Conservation (phyloP, 331 rosid genomes). For the Quercus lobata region DNA sequence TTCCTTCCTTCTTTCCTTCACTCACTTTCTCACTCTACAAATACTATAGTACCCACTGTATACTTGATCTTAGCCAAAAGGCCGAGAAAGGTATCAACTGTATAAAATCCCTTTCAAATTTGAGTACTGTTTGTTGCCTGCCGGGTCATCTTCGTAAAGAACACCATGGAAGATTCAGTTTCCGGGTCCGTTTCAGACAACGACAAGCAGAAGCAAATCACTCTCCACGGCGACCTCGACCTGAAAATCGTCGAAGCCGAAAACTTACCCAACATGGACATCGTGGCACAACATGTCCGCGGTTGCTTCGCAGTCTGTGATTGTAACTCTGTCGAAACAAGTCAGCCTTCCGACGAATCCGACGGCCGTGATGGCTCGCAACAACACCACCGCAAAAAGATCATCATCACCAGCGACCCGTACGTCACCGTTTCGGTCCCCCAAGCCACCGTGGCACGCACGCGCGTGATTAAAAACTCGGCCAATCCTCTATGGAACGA, state of each 20-base stretch:
- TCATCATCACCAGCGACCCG: slow-evolving; percentile 68
- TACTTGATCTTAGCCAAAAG: too few relatives aligned
- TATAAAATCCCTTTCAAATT: too few relatives aligned
- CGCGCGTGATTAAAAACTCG: slow-evolving; percentile 72
- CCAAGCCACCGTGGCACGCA: slow-evolving; percentile 84
- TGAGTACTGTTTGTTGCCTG: too few relatives aligned
- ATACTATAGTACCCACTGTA: too few relatives aligned
- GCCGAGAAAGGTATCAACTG: too few relatives aligned
- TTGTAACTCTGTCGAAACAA: slow-evolving; percentile 50
- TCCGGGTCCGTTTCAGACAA: background rate
- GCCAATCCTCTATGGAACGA: slow-evolving; percentile 64
- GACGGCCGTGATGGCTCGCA: background rate
- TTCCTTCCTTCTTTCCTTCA: too few relatives aligned
- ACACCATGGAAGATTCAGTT: too few relatives aligned
- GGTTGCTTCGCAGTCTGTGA: slow-evolving; percentile 69
- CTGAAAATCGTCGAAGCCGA: slow-evolving; percentile 55
- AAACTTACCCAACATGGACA: slow-evolving; percentile 74
- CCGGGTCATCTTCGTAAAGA: background rate
- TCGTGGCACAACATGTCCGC: slow-evolving; percentile 61
- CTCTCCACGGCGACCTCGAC: slow-evolving; percentile 88
- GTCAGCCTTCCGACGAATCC: background rate
- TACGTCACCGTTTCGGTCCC: slow-evolving; percentile 82
- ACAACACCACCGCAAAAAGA: slow-evolving; percentile 11
- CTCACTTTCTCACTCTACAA: too few relatives aligned
- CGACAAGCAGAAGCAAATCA: background rate